Conservation (phyloP, 768 basidiomycete genomes). For the Auriscalpium vulgare region DNA sequence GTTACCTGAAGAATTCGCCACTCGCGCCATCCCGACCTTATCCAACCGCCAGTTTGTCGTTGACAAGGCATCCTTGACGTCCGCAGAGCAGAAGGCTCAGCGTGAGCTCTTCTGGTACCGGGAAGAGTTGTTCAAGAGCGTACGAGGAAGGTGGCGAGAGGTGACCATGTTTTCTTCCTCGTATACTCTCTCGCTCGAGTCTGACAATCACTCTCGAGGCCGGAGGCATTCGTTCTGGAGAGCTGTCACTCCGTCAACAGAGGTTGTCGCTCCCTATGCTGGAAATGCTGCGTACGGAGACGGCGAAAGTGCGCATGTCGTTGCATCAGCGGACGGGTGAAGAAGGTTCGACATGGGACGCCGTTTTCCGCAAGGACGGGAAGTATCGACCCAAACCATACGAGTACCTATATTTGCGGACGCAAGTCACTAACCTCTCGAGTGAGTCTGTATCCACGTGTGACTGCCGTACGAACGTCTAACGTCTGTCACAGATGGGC, state of each 20-base stretch:
- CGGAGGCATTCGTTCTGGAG: conserved; percentile 69
- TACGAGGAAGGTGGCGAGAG: conserved; percentile 81
- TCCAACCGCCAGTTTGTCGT: conserved; percentile 91
- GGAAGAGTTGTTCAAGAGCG: conserved; percentile 68
- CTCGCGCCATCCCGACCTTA: conserved; percentile 71
- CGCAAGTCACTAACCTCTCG: conserved; percentile 54
- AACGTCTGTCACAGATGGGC: conserved; percentile 32
- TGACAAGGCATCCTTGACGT: conserved; percentile 56
- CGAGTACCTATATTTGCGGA: conserved; percentile 55
- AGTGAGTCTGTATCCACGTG: conserved; percentile 35
- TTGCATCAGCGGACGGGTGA: conserved; percentile 10
- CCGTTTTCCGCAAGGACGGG: conserved; percentile 26
- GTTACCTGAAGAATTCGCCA: conserved; percentile 48
- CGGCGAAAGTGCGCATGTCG: conserved; percentile 46
- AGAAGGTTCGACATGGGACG: conserved; percentile 1
- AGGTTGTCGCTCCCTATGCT: conserved; percentile 75
- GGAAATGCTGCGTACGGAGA: conserved; percentile 63
- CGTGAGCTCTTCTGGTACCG: conserved; percentile 94
- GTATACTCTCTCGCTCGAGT: neutral
- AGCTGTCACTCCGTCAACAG: conserved; percentile 70
- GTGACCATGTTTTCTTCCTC: conserved; percentile 28
- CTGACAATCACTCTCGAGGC: conserved; percentile 37
- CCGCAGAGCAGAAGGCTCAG: conserved; percentile 52
- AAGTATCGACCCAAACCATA: conserved; percentile 47
- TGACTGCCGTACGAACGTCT: neutral